phyloP scores from a whole-genome alignment of 2,329 filamentous ascomycete genomes.

The Periconia macrospinosa region DNA sequence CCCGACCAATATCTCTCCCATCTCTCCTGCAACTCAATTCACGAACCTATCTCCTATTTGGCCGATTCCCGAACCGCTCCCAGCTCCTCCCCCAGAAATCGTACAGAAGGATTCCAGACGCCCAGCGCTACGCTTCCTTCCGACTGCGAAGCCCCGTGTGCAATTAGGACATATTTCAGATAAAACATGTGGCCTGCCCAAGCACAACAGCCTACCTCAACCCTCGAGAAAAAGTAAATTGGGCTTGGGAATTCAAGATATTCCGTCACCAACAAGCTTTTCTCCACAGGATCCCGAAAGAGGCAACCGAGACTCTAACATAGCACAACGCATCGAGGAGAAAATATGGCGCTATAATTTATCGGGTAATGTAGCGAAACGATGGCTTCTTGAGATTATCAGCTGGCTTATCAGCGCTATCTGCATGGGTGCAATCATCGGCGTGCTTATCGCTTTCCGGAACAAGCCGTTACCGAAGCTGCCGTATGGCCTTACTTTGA shows the following conservation, averaged over 20 bases:
- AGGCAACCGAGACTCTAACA: constrained; percentile 7
- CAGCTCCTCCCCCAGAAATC: constrained; percentile 13
- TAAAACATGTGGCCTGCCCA: no score
- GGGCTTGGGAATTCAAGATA: constrained; percentile 2
- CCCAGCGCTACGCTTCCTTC: constrained; percentile 21
- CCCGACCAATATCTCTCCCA: neutral
- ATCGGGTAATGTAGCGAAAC: constrained; percentile 19
- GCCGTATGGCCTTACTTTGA: constrained; percentile 23
- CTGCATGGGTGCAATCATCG: constrained; percentile 25
- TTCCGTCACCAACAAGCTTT: neutral
- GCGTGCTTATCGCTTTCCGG: constrained; percentile 10
- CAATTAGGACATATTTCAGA: constrained; percentile 6
- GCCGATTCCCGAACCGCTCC: constrained; percentile 19
- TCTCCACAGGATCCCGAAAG: no score
- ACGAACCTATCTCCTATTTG: constrained; percentile 16
- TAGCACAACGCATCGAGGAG: constrained; percentile 29
- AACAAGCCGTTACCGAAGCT: constrained; percentile 12
- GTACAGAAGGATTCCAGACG: constrained; percentile 5
- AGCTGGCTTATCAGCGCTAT: constrained; percentile 29
- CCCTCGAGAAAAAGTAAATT: constrained; percentile 1
- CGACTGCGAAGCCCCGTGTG: constrained; percentile 10
- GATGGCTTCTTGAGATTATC: constrained; percentile 28
- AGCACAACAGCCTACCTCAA: no score
- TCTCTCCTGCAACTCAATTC: constrained; percentile 6
- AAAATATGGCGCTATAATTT: constrained; percentile 17